Evolutionary conservation across 2,329 filamentous ascomycete species (phyloP).

Genomic region (Chlorencoelia australis): DNA sequence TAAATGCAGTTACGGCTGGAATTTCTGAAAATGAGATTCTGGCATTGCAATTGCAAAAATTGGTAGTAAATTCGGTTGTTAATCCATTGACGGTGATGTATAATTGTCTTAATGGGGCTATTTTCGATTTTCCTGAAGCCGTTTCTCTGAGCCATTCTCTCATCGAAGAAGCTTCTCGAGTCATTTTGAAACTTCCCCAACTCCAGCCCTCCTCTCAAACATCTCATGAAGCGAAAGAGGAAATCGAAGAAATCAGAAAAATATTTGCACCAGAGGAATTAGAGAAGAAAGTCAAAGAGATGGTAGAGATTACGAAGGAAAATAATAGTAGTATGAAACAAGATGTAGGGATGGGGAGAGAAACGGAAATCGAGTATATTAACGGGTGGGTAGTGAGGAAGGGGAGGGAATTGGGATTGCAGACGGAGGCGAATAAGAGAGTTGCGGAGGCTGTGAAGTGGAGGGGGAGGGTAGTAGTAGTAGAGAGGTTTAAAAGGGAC

Average conservation of each 20-base stretch:
- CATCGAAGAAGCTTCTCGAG: slow-evolving; percentile 61
- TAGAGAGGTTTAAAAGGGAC: too few relatives aligned
- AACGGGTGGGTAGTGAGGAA: slow-evolving; percentile 43
- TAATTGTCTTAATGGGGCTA: slow-evolving; percentile 64
- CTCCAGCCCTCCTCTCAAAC: too few relatives aligned
- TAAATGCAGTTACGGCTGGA: too few relatives aligned
- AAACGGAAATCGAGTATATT: slow-evolving; percentile 47
- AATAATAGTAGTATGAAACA: slow-evolving; percentile 56
- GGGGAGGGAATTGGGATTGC: slow-evolving; percentile 17
- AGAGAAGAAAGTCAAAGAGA: slow-evolving; percentile 34
- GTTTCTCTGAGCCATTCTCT: slow-evolving; percentile 56
- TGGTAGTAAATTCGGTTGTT: slow-evolving; percentile 70
- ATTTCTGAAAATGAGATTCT: slow-evolving; percentile 38
- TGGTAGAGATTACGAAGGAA: slow-evolving; percentile 38
- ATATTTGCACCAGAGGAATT: slow-evolving; percentile 1
- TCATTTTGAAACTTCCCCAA: slow-evolving; percentile 44
- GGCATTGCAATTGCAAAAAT: slow-evolving; percentile 70
- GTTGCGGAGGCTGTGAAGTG: too few relatives aligned
- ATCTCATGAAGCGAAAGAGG: too few relatives aligned
- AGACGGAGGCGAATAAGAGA: too few relatives aligned
- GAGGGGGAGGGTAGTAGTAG: too few relatives aligned
- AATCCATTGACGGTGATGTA: slow-evolving; percentile 79
- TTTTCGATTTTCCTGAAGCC: slow-evolving; percentile 51
- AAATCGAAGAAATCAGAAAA: not conserved
- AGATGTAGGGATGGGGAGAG: slow-evolving; percentile 35